Evolutionary conservation across 768 basidiomycete genomes (phyloP), one percentile per base, ranked within the genome.

Genomic region (Termitomyces sp.): DNA sequence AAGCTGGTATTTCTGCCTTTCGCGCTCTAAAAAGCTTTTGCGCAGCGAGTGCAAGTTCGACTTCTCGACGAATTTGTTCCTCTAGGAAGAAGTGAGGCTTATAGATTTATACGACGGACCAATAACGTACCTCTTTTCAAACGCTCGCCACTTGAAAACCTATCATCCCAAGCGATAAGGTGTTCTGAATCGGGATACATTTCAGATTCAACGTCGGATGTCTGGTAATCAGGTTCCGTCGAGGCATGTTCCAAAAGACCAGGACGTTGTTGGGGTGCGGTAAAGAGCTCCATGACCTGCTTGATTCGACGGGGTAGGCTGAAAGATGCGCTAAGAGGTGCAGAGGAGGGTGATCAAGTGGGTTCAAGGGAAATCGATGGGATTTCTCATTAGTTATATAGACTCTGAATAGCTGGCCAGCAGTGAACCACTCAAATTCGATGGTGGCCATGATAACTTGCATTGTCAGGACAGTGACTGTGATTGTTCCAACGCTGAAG

Each of bases 41-140:
- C 6, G 52, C 39, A 3, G 27, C 32, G 12, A 58, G 45, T 11
- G 54, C 53, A 33, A 38, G 53, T 7, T 58, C 18, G 3, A 60
- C 50, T 50, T 60, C 60, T 15, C 46, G 46, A 22, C 35, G 46
- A 25, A 60, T 58, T 25, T 45, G 33, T 44, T 52, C 50, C 31
- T 57, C 50, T 56, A 22, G 4, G 7, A n/a, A 32, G 12, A 29
- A 20, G 32, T 48, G 9, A 39, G 23, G 22, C 31, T 6, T 32
- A 18, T 16, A 15, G 11, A 15, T 23, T 2, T 3, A 15, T 15
- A 15, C 20, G 7, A 51, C 25, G 11, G 3, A 35, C 13, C 9
- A 41, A 45, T 31, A 20, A 12, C 53, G 3, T 38, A 60, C 56
- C 56, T 46, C 18, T 45, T 22, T 32, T 46, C 5, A 50, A 49